Conservation (phyloP, 257 asterid genomes). For the Nicotiana tabacum region DNA sequence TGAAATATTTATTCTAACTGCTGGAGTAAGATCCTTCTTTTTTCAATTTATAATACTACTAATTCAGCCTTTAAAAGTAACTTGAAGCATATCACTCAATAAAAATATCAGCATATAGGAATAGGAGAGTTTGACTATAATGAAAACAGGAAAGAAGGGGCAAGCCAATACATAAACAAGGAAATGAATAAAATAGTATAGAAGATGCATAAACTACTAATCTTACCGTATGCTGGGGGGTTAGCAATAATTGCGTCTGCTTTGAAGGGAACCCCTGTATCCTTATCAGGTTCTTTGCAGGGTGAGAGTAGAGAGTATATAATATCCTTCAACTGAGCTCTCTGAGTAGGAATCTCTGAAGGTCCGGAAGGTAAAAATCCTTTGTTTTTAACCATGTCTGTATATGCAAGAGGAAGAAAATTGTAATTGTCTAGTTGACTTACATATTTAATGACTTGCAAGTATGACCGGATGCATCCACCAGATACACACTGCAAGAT, state of each 20-base stretch:
- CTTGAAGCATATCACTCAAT: neutral
- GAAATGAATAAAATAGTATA: neutral
- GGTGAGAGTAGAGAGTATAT: slow-evolving; percentile 76
- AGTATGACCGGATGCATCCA: neutral
- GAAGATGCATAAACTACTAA: neutral
- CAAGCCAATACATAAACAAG: slow-evolving; percentile 1
- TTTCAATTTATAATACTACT: neutral
- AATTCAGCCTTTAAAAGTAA: neutral
- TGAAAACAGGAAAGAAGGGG: neutral
- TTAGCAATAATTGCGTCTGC: slow-evolving; percentile 86
- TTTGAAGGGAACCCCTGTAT: slow-evolving; percentile 50
- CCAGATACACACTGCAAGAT: neutral
- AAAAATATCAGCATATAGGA: neutral
- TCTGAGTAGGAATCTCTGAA: slow-evolving; percentile 65
- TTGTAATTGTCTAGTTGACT: neutral
- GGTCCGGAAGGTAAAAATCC: slow-evolving; percentile 94
- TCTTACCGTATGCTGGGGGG: slow-evolving; percentile 92
- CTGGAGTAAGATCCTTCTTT: neutral
- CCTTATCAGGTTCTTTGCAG: slow-evolving; percentile 59
- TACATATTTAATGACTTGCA: neutral
- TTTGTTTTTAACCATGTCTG: slow-evolving; percentile 92
- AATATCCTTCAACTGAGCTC: slow-evolving; percentile 66
- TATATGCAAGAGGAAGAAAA: slow-evolving; percentile 9
- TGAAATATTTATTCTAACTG: neutral
- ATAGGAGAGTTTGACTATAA: neutral